Evolutionary conservation across 768 basidiomycete species (phyloP), one percentile per base, ranked within the genome.

Genomic region (Amanita muscaria): DNA sequence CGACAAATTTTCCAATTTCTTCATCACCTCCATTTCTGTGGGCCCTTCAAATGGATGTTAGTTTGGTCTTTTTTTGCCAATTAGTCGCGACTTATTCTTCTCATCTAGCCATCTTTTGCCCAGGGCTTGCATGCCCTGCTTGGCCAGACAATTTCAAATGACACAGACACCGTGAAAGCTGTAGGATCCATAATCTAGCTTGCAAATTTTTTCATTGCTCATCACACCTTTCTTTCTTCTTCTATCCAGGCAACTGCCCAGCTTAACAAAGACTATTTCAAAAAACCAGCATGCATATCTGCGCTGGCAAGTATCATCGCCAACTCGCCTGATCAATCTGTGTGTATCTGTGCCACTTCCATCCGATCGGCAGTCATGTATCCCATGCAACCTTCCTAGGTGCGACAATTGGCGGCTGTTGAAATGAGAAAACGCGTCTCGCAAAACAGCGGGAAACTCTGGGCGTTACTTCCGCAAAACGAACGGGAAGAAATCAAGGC

Each of bases 401-500:
- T 97, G 51, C 88, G 92, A 49, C 96, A 99, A 79, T 76, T 99
- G 16, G 89, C 93, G 38, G 92, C 93, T 6, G 92, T 97, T 44
- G 96, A 99, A 66, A 73, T 97, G 60, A 77, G 94, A 55, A 99
- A 99, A 72, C 87, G 94, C 47, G 78, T 97, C 49, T 62, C 73
- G 21, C 76, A 80, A 59, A 83, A 83, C 55, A 87, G 83, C 53
- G 86, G 84, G 40, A 78, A 75, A 59, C 64, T 93, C 24, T 99
- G 96, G 96, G 68, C 78, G 15, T 68, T 76, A 45, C 73, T 89
- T 22, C 64, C 78, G 27, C 74, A 76, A 59, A 67, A 71, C 29
- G 70, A 83, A 49, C 83, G 94, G 32, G 72, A 80, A 51, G 74
- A 85, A 61, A 89, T 99, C 65, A 99, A 97, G 69, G 64, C 65